Evolutionary conservation across 352 stramenopile species (phyloP), one percentile per base, ranked within the genome.

Genomic region (Blastocystis sp.): DNA sequence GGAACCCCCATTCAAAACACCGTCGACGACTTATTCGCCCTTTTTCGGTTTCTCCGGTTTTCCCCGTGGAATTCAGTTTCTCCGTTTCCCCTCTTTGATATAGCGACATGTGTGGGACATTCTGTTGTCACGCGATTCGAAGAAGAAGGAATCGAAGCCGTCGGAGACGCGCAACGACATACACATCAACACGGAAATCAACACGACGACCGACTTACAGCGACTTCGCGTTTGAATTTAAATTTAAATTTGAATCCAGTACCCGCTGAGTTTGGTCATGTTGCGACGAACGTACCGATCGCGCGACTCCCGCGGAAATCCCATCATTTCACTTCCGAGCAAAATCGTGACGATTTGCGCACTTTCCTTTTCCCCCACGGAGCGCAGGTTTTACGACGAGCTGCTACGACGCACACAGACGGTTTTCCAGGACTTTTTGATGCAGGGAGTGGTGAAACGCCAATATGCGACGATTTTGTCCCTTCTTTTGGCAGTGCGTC

Each of bases 391-490:
- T 75, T 96, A 96, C 86, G 87, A 93, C 59, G 90, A 92, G 2
- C 89, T 96, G 21, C 94, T 91, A 51, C 89, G 91, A 76, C 91
- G 91, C 71, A 94, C 91, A 84, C 89, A 91, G n/a, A 91, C 90
- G 40, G 90, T 94, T 87, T 96, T 96, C 86, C 93, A 94, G 53
- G 92, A 92, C 0, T 95, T 92, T 69, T 91, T 94, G 18, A 88
- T 92, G 0, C 92, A 89, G 38, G 92, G 92, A 24, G 88, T 90
- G 24, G 90, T 89, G 11, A 92, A 88, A 59, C 89, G 89, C 21
- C 94, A 91, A 76, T 96, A 96, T 77, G 89, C 94, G 4, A 91
- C 90, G 18, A 95, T 96, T 77, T 93, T 96, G 42, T 91, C 92
- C 24, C 87, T 96, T 32, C 87, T 96, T 57, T 71, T 95, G 57